Evolutionary conservation across 176 grass and related monocot species (phyloP).

Genomic region (Triticum dicoccoides): DNA sequence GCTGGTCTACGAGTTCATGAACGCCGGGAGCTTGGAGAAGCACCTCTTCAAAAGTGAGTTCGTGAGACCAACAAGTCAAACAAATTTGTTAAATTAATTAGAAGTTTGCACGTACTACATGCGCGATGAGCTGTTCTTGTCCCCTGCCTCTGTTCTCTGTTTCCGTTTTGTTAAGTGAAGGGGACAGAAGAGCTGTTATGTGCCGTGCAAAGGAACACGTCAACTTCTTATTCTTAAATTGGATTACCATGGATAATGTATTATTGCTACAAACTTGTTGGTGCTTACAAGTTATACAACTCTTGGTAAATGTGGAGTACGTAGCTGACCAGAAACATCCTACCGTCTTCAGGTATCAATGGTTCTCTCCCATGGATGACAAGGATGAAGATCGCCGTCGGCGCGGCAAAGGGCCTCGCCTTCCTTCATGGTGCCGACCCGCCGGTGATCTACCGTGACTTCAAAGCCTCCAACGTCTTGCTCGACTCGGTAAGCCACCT

Average conservation of each 20-base stretch:
- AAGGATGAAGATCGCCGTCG: slow-evolving; percentile 64
- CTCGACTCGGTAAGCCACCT: slow-evolving; percentile 50
- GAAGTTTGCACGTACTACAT: neutral
- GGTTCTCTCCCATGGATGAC: slow-evolving; percentile 60
- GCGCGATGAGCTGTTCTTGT: slow-evolving; percentile 11
- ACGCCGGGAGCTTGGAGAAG: slow-evolving; percentile 72
- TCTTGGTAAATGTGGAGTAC: slow-evolving; percentile 3
- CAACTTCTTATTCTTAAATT: neutral
- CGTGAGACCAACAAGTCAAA: neutral
- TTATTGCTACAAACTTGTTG: neutral
- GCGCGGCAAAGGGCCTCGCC: slow-evolving; percentile 70
- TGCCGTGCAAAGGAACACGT: neutral
- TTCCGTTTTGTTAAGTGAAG: neutral
- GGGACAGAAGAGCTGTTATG: slow-evolving; percentile 16
- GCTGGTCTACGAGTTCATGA: slow-evolving; percentile 91
- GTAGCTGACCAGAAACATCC: slow-evolving; percentile 12
- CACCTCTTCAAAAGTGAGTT: slow-evolving; percentile 85
- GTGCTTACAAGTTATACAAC: neutral
- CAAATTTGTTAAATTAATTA: neutral
- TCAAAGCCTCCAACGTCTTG: slow-evolving; percentile 78
- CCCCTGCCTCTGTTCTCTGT: neutral
- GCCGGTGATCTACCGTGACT: slow-evolving; percentile 72
- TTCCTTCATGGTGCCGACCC: slow-evolving; percentile 58
- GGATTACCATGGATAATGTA: neutral
- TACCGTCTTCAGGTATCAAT: slow-evolving; percentile 28